These are phyloP conservation scores for Prunus yedoensis DNA, from an alignment of 331 rosid species.

Conservation along the genomic window DNA sequence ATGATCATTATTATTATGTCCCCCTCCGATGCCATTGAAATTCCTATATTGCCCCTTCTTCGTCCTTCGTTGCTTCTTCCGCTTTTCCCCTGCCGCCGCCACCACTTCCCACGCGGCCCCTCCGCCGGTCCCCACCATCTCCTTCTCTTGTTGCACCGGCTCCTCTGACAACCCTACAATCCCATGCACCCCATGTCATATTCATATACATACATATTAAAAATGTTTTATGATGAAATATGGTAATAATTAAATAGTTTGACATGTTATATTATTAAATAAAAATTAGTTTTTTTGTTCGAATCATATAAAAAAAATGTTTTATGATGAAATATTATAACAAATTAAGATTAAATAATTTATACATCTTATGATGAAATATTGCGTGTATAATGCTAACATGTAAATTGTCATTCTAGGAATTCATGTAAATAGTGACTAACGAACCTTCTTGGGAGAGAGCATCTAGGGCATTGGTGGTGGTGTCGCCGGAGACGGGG, in stretches of 20 bases:
- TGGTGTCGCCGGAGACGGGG: constrained; percentile 42
- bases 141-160: constrained; percentile 82
- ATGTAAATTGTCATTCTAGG: too few species aligned
- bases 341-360: too few species aligned
- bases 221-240: too few species aligned
- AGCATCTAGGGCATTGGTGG: constrained; percentile 58
- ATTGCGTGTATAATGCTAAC: too few species aligned
- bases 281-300: neutral
- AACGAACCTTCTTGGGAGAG: constrained; percentile 75
- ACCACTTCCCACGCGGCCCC: constrained; percentile 62
- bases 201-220: neutral
- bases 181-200: neutral
- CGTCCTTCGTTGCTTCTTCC: constrained; percentile 45
- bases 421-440: neutral
- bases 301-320: too few species aligned
- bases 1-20: constrained; percentile 9
- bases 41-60: constrained; percentile 28
- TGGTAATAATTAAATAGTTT: neutral
- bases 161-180: constrained; percentile 84
- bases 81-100: constrained; percentile 28
- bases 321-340: too few species aligned
- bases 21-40: constrained; percentile 6
- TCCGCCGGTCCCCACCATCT: constrained; percentile 66
- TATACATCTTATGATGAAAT: too few species aligned
- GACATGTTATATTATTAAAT: neutral